Evolutionary conservation across 345 rosid species (phyloP).

Genomic region (Boechera retrofracta): DNA sequence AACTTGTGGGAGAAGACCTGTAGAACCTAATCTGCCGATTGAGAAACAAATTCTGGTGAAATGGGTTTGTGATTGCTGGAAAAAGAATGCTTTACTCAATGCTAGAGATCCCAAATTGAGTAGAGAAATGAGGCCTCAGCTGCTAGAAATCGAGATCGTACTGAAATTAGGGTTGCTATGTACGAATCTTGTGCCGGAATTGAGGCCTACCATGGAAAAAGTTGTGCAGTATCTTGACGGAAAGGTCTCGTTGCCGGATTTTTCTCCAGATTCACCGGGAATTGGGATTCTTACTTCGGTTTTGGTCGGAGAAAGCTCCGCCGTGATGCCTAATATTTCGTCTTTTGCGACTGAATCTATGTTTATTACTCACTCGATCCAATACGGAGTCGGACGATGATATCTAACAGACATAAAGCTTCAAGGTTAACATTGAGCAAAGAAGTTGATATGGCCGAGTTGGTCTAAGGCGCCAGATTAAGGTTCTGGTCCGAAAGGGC

Average conservation of each 20-base stretch:
- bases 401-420: too few species aligned
- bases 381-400: slow-evolving; percentile 39
- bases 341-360: neutral
- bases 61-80: slow-evolving; percentile 49
- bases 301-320: neutral
- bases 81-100: slow-evolving; percentile 26
- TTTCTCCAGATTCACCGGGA: slow-evolving; percentile 35
- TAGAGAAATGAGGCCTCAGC: neutral
- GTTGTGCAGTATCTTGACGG: slow-evolving; percentile 42
- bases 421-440: neutral
- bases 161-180: slow-evolving; percentile 54
- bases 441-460: slow-evolving; percentile 86
- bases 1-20: slow-evolving; percentile 61
- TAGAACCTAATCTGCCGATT: slow-evolving; percentile 24
- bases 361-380: slow-evolving; percentile 42
- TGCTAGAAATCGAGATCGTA: slow-evolving; percentile 33
- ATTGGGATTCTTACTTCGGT: slow-evolving; percentile 38
- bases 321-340: neutral
- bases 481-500: slow-evolving; percentile 99
- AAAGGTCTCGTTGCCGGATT: slow-evolving; percentile 40
- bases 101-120: slow-evolving; percentile 46
- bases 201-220: slow-evolving; percentile 50
- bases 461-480: slow-evolving; percentile 98
- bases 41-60: slow-evolving; percentile 48
- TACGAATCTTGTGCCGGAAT: slow-evolving; percentile 36